Percentiles rank a stretch among this genome's conserved stretches.
These are phyloP conservation scores for Cryptosporidium baileyi DNA, from an alignment of 169 alveolate species.

Conservation along the genomic window DNA sequence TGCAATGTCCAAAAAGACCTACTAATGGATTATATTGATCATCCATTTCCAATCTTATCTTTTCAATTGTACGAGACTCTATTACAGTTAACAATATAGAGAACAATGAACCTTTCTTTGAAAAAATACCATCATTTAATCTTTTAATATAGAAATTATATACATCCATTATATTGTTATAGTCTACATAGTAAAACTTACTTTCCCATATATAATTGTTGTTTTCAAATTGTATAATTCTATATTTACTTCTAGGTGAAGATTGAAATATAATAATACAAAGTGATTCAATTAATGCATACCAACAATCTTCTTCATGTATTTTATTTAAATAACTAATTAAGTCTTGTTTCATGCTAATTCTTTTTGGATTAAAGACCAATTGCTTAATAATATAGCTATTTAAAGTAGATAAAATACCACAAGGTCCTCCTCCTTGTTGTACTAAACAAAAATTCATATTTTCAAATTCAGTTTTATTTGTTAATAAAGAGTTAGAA, in stretches of 20 bases:
- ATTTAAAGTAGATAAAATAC: conserved; percentile 57
- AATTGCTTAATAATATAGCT: conserved; percentile 50
- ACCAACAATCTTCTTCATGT: conserved; percentile 11
- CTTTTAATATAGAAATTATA: conserved; percentile 75
- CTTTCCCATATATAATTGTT: neutral
- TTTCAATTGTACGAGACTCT: conserved; percentile 77
- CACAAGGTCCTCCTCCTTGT: conserved; percentile 74
- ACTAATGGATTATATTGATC: conserved; percentile 77
- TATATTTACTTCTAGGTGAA: conserved; percentile 5
- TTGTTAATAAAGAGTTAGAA: neutral
- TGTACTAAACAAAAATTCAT: conserved; percentile 59
- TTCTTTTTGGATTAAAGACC: conserved; percentile 15
- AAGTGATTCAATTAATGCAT: conserved; percentile 30
- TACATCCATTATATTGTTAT: conserved; percentile 77
- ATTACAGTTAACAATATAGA: conserved; percentile 79
- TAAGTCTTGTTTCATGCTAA: neutral
- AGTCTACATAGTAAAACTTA: conserved; percentile 68
- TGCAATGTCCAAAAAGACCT: conserved; percentile 81
- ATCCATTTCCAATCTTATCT: conserved; percentile 79
- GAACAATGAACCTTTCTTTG: conserved; percentile 77
- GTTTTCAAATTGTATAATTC: conserved; percentile 6
- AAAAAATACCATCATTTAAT: conserved; percentile 71
- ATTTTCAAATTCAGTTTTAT: neutral
- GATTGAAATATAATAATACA: conserved; percentile 51
- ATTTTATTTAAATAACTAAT: conserved; percentile 13